Percentiles rank a stretch among this genome's conserved stretches.
Conservation (phyloP, 495 filamentous ascomycete genomes). For the Neurospora sp. region DNA sequence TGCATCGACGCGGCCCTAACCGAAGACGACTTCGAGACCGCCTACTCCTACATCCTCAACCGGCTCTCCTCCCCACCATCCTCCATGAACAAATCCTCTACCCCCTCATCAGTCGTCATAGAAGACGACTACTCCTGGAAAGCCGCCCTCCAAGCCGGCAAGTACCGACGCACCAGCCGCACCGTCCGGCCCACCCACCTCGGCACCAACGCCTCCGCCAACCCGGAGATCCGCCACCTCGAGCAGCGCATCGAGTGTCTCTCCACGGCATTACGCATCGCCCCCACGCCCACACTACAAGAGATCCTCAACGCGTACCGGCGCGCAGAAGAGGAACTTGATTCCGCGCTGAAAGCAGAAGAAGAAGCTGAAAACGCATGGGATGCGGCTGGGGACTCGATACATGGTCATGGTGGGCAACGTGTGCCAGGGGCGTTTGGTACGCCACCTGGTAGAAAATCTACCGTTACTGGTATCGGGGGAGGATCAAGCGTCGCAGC, state of each 20-base stretch:
- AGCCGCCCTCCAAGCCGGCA: slow-evolving; percentile 79
- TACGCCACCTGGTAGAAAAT: background rate
- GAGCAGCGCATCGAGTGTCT: slow-evolving; percentile 88
- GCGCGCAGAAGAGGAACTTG: slow-evolving; percentile 78
- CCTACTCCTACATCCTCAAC: slow-evolving; percentile 88
- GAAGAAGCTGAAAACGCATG: slow-evolving; percentile 63
- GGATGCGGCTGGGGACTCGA: slow-evolving; percentile 53
- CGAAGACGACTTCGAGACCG: slow-evolving; percentile 91
- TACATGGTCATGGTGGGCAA: slow-evolving; percentile 49
- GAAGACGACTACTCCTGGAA: slow-evolving; percentile 85
- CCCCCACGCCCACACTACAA: slow-evolving; percentile 64
- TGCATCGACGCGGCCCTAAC: slow-evolving; percentile 78
- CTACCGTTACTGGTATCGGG: background rate
- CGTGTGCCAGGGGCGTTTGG: slow-evolving; percentile 36
- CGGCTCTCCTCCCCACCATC: slow-evolving; percentile 27
- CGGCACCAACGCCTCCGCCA: slow-evolving; percentile 39
- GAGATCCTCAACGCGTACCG: slow-evolving; percentile 82
- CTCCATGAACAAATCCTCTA: background rate
- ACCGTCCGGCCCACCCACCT: slow-evolving; percentile 40
- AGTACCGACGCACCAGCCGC: slow-evolving; percentile 48
- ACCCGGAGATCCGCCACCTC: slow-evolving; percentile 51
- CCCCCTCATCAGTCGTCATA: slow-evolving; percentile 12
- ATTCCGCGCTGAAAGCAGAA: slow-evolving; percentile 56
- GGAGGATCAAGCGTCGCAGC: slow-evolving; percentile 7
- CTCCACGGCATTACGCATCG: slow-evolving; percentile 71